Percentiles rank a stretch among this genome's conserved stretches.
Conservation (phyloP, 345 rosid genomes). For the Brassica napus region Da-Ae NC_063446.1:6372501-6373000, state of each 20-base stretch:
- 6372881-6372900: not conserved
- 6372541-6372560: not conserved
- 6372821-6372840: not conserved
- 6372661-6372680: not conserved
- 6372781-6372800: not conserved
- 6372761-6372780: not conserved
- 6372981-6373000: no score
- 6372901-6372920: not conserved
- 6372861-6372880: not conserved
- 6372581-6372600: not conserved
- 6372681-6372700: not conserved
- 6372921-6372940: no score
- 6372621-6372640: not conserved
- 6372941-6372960: no score
- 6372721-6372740: not conserved
- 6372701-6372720: not conserved
- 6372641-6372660: not conserved
- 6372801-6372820: not conserved
- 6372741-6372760: not conserved
- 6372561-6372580: not conserved
- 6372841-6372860: not conserved
- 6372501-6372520: constrained; percentile 9
- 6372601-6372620: not conserved
- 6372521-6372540: not conserved
- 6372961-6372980: no score